A percentile compares a stretch with the other conserved stretches of the same genome.
phyloP scores from a whole-genome alignment of 257 asterid genomes.

The Sherardia arvensis region DNA sequence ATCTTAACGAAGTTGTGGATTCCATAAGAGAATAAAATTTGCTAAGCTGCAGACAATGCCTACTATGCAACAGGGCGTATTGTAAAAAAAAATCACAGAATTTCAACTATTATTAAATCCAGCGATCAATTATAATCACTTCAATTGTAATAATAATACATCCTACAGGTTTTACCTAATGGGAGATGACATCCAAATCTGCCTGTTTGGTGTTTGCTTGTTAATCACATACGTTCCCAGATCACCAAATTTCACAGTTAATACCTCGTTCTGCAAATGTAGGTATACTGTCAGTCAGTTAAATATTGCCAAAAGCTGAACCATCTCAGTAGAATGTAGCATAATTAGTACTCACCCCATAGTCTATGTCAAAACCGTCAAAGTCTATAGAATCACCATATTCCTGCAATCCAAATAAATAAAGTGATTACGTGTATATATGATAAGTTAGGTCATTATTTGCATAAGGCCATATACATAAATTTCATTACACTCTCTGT shows the following conservation, averaged over 20 bases:
- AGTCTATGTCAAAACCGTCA: slow-evolving; percentile 6
- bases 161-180: slow-evolving; percentile 45
- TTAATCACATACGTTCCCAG: slow-evolving; percentile 88
- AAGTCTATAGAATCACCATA: slow-evolving; percentile 4
- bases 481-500: no score
- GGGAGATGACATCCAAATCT: slow-evolving; percentile 98
- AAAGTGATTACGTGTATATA: not conserved
- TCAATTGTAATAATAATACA: not conserved
- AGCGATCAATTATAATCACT: not conserved
- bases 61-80: no score
- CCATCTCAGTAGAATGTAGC: not conserved
- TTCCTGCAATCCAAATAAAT: not conserved
- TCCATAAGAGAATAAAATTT: not conserved
- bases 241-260: slow-evolving; percentile 78
- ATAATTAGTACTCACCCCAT: slow-evolving; percentile 1
- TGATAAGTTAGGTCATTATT: not conserved
- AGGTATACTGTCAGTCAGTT: slow-evolving; percentile 9
- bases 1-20: no score
- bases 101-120: not conserved
- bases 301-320: not conserved
- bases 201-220: slow-evolving; percentile 91
- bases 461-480: no score
- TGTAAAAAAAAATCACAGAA: no score
- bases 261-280: slow-evolving; percentile 68
- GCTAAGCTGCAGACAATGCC: not conserved